phyloP scores from a whole-genome alignment of 2,329 filamentous ascomycete species.

The Bisporella sp. region DNA sequence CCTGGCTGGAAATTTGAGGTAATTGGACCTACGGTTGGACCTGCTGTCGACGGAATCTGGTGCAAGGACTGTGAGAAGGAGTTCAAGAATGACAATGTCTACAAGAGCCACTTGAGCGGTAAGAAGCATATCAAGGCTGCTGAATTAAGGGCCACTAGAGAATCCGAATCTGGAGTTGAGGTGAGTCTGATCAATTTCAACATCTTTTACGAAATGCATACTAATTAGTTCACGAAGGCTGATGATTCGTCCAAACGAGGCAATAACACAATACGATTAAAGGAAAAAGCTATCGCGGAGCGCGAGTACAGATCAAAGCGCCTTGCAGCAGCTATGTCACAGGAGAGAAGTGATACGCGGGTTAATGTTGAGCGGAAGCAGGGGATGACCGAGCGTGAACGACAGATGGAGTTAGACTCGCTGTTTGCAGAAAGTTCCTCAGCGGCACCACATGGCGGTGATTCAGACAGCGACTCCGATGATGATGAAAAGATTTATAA shows the following conservation, averaged over 20 bases:
- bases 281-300: slow-evolving; percentile 85
- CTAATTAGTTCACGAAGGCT: no score
- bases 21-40: slow-evolving; percentile 12
- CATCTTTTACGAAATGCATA: no score
- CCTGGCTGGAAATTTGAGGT: slow-evolving; percentile 66
- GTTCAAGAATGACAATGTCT: slow-evolving; percentile 93
- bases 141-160: slow-evolving; percentile 50
- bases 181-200: neutral
- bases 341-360: slow-evolving; percentile 80
- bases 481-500: slow-evolving; percentile 91
- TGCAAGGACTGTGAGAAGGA: slow-evolving; percentile 90
- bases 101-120: slow-evolving; percentile 79
- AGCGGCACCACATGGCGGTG: slow-evolving; percentile 31
- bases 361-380: slow-evolving; percentile 95
- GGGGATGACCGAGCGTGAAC: slow-evolving; percentile 94
- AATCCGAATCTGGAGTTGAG: slow-evolving; percentile 30
- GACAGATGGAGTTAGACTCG: slow-evolving; percentile 87
- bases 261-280: slow-evolving; percentile 43
- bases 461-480: slow-evolving; percentile 62
- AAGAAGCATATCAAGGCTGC: slow-evolving; percentile 90
- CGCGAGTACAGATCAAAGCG: slow-evolving; percentile 79
- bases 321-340: slow-evolving; percentile 74
- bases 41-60: slow-evolving; percentile 64
- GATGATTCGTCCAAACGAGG: no score
- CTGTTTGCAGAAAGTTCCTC: slow-evolving; percentile 56